phyloP scores from a whole-genome alignment of 2,329 filamentous ascomycete species.

The Triangularia verruculosa region DNA sequence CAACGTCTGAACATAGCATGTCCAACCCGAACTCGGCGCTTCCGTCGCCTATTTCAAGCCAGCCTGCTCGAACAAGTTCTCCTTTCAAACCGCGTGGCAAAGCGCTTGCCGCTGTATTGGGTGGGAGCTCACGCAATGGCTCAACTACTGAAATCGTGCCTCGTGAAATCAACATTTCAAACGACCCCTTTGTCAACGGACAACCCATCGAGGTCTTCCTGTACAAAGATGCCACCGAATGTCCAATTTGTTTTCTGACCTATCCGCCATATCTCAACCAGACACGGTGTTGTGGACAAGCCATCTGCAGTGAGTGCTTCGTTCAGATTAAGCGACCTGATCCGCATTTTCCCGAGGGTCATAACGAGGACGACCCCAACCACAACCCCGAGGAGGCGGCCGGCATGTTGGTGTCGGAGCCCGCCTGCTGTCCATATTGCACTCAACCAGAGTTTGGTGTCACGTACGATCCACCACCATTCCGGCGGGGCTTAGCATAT shows the following conservation, averaged over 20 bases:
- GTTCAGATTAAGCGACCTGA: conserved; percentile 97
- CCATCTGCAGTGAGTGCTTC: conserved; percentile 97
- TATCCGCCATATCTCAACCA: conserved; percentile 94
- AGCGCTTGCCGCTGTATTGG: conserved; percentile 79
- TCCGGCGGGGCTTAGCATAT: conserved; percentile 78
- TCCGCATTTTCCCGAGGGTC: conserved; percentile 81
- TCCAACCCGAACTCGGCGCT: conserved; percentile 62
- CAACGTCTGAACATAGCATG: conserved; percentile 66
- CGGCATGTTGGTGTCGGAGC: conserved; percentile 80
- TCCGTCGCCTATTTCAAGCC: conserved; percentile 54
- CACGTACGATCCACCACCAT: conserved; percentile 87
- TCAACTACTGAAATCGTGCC: conserved; percentile 70
- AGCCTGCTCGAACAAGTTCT: conserved; percentile 46
- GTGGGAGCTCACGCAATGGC: conserved; percentile 67
- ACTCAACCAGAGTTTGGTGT: conserved; percentile 93
- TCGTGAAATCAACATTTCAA: conserved; percentile 74
- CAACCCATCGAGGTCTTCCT: conserved; percentile 88
- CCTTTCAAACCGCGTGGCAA: conserved; percentile 82
- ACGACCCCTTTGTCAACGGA: conserved; percentile 89
- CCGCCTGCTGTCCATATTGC: conserved; percentile 91
- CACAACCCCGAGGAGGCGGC: conserved; percentile 49
- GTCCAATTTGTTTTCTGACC: conserved; percentile 93
- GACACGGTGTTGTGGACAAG: conserved; percentile 91
- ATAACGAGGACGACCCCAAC: conserved; percentile 43
- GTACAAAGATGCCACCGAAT: conserved; percentile 88